phyloP scores from a whole-genome alignment of 1,284 basidiomycete genomes.

The Puccinia horiana region DNA sequence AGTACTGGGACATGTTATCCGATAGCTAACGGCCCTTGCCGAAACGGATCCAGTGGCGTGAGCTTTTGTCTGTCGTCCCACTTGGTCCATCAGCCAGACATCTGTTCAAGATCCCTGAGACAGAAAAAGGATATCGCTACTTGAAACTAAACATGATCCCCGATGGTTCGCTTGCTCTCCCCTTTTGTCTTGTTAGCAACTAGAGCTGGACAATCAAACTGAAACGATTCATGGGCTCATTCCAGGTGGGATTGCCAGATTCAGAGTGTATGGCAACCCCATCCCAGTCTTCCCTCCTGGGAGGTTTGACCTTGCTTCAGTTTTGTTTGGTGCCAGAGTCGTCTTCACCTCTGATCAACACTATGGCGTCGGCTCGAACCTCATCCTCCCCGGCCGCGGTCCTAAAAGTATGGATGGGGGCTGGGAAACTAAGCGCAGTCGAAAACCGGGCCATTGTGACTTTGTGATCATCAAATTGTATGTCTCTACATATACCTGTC shows the following conservation, averaged over 20 bases:
- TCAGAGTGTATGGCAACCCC: constrained; percentile 63
- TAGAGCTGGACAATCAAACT: constrained; percentile 6
- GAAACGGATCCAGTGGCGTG: constrained; percentile 52
- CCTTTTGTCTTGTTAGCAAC: constrained; percentile 3
- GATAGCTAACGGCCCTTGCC: not conserved
- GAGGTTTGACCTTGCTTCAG: constrained; percentile 83
- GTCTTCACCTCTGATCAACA: constrained; percentile 77
- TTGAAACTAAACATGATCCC: constrained; percentile 43
- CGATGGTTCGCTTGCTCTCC: constrained; percentile 15
- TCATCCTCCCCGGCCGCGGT: constrained; percentile 86
- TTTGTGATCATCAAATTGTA: constrained; percentile 88
- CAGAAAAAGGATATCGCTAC: constrained; percentile 20
- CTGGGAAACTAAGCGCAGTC: constrained; percentile 93
- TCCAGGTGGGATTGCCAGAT: constrained; percentile 71
- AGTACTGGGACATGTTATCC: not conserved
- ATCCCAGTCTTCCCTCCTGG: constrained; percentile 49
- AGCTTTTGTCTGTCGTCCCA: constrained; percentile 54
- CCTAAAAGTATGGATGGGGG: constrained; percentile 80
- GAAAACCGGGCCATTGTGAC: constrained; percentile 77
- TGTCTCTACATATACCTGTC: constrained; percentile 57
- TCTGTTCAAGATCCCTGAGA: constrained; percentile 38
- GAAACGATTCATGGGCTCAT: constrained; percentile 80
- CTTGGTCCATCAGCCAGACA: constrained; percentile 51
- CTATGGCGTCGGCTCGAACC: constrained; percentile 86
- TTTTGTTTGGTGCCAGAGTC: constrained; percentile 82